A percentile compares a stretch with the other conserved stretches of the same genome.
These are phyloP conservation scores for Colletotrichum eleusines DNA, from an alignment of 2,329 filamentous ascomycete species.

Conservation along the genomic window DNA sequence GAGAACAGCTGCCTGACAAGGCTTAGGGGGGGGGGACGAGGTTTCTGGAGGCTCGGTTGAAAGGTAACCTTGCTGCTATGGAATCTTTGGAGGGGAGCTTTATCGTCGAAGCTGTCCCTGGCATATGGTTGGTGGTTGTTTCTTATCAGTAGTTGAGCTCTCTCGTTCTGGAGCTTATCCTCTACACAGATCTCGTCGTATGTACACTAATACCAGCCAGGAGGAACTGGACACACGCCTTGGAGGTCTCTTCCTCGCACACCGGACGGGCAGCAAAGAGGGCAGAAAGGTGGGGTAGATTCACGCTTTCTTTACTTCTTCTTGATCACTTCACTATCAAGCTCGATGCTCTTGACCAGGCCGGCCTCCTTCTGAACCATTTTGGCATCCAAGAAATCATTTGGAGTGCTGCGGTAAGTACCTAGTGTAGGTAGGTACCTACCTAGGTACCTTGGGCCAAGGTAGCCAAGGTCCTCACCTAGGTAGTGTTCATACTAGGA, in stretches of 20 bases:
- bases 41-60: not conserved
- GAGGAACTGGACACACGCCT: no score
- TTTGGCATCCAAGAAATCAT: constrained; percentile 27
- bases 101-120: constrained; percentile 30
- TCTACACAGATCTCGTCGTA: constrained; percentile 18
- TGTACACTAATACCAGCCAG: not conserved
- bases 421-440: not conserved
- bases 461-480: not conserved
- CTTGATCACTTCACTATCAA: constrained; percentile 1
- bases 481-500: no score
- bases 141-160: constrained; percentile 38
- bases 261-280: constrained; percentile 19
- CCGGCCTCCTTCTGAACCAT: constrained; percentile 3
- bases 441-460: not conserved
- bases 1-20: not conserved
- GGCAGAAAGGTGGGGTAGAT: constrained; percentile 16
- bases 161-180: constrained; percentile 37
- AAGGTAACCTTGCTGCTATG: constrained; percentile 21
- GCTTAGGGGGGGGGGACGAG: not conserved
- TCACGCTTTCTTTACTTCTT: constrained; percentile 19
- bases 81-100: constrained; percentile 35
- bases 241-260: no score
- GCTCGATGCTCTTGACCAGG: constrained; percentile 4
- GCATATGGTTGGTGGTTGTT: constrained; percentile 27
- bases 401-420: not conserved